Conservation (phyloP, 208 protist species). For the Trypanosoma rangeli region DNA sequence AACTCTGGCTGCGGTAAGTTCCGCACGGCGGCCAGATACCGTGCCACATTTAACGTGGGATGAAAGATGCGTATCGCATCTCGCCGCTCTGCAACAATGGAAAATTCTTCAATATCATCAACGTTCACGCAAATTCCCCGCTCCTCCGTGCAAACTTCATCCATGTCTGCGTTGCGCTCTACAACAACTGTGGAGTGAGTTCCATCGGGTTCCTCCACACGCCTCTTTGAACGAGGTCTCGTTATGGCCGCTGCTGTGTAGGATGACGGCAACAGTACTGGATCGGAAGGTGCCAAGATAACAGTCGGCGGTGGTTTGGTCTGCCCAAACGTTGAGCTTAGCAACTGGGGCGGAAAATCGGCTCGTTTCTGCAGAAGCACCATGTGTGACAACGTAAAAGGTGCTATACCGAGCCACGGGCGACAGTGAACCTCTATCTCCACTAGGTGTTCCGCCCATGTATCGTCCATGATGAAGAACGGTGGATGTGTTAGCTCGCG, state of each 20-base stretch:
- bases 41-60: slow-evolving; percentile 39
- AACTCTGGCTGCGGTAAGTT: slow-evolving; percentile 21
- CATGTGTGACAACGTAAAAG: slow-evolving; percentile 55
- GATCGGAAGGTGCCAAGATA: slow-evolving; percentile 16
- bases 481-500: slow-evolving; percentile 56
- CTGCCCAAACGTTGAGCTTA: slow-evolving; percentile 46
- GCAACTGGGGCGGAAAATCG: slow-evolving; percentile 23
- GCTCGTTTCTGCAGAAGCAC: slow-evolving; percentile 49
- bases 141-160: neutral
- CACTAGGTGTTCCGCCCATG: slow-evolving; percentile 82
- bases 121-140: slow-evolving; percentile 7
- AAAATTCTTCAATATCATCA: slow-evolving; percentile 13
- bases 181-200: neutral
- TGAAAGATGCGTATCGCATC: slow-evolving; percentile 64
- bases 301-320: slow-evolving; percentile 35
- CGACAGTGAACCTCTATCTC: slow-evolving; percentile 75
- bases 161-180: neutral
- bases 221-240: neutral
- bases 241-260: neutral
- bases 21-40: slow-evolving; percentile 30
- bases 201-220: neutral
- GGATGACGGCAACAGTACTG: neutral
- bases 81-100: slow-evolving; percentile 39
- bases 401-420: slow-evolving; percentile 48
- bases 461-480: slow-evolving; percentile 81